phyloP scores from a whole-genome alignment of 2,329 filamentous ascomycete genomes.

The Sphaceloma murrayae region DNA sequence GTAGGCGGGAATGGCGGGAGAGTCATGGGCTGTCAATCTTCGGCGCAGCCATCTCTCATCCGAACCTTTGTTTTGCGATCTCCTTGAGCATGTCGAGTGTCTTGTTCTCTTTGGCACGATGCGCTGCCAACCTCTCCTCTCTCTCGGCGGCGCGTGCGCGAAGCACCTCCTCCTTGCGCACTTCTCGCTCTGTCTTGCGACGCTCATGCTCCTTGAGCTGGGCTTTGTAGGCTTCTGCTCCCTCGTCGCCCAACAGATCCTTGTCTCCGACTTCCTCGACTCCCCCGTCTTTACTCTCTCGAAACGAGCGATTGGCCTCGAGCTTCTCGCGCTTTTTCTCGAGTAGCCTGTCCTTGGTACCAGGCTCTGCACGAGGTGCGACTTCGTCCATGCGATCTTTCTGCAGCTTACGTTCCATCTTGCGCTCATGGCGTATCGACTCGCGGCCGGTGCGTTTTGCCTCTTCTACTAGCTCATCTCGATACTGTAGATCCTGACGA shows the following conservation, averaged over 20 bases:
- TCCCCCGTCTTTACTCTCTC: conserved; percentile 54
- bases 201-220: conserved; percentile 55
- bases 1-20: not conserved
- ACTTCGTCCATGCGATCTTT: conserved; percentile 71
- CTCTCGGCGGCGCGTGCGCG: conserved; percentile 68
- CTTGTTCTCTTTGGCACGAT: conserved; percentile 67
- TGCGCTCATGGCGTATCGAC: conserved; percentile 52
- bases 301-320: conserved; percentile 63
- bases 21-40: not conserved
- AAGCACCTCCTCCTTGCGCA: conserved; percentile 69
- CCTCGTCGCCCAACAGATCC: conserved; percentile 68
- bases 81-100: conserved; percentile 74
- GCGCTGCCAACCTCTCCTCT: conserved; percentile 62
- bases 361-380: conserved; percentile 69
- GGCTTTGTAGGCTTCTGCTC: conserved; percentile 56
- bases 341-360: conserved; percentile 70
- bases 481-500: conserved; percentile 61
- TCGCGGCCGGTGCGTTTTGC: conserved; percentile 43
- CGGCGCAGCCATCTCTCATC: conserved; percentile 31
- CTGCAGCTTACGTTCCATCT: conserved; percentile 54
- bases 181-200: conserved; percentile 75
- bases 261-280: conserved; percentile 57
- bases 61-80: conserved; percentile 71
- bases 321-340: conserved; percentile 73
- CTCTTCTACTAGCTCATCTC: conserved; percentile 31